Evolutionary conservation across 225 moss, liverwort and hornwort genomes (phyloP), one percentile per base, ranked within the genome.

Genomic region (Neckera pumila): DNA sequence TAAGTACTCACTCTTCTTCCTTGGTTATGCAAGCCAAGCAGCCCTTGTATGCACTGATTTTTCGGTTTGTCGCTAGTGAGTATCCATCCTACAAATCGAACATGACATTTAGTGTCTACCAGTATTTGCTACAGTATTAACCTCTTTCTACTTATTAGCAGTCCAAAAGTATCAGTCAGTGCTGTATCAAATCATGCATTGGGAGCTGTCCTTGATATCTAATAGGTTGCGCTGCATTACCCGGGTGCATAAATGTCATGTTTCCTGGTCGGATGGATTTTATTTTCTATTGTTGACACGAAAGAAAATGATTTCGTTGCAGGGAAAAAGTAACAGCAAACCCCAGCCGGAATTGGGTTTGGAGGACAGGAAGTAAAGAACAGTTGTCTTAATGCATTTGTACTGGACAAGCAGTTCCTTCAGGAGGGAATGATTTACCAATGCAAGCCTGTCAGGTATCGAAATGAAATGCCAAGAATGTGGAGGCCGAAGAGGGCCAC

Each of bases 361-460:
- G 82, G 64, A 82, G 49, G 36, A 49, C 82, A 82, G 64, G 17
- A 43, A 81, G 62, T 62, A 49, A 47, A 26, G 63, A 82, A 36
- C 34, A 64, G 49, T 82, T 42, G 77, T 66, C 33, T 34, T 12
- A 70, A 63, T 69, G 63, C 64, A 63, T 64, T 71, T 87, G 70
- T 87, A 69, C 80, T 84, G 80, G 30, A 70, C 42, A 45, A 45
- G 45, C 79, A 56, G 42, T 40, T 62, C 42, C 73, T 36, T 31
- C 91, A 96, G 95, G 96, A 33, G 94, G 92, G 43, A 93, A 93
- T 54, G 92, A 93, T 62, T 90, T 96, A 42, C 95, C 94, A 8
- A 30, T 83, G 36, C 82, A 47, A 94, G 94, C 43, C 91, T 96
- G 16, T 95, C 94, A 18, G 94, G 94, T 81, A 92, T 90, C 40